Evolutionary conservation across 2,329 filamentous ascomycete species (phyloP).

Genomic region (Clarireedia paspali): DNA sequence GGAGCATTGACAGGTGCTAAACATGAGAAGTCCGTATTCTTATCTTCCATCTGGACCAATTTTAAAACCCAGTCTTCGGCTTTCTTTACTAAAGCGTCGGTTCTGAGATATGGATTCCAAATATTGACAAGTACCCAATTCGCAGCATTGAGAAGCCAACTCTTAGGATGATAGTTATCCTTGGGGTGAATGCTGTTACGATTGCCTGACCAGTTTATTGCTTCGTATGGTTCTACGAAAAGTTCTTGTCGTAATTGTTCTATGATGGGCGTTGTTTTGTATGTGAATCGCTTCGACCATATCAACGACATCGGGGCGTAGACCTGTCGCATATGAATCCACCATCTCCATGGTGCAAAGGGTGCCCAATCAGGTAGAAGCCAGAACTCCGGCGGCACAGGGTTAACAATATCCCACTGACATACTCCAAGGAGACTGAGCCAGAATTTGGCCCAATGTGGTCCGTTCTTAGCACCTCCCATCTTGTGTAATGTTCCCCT

Average conservation of each 20-base stretch:
- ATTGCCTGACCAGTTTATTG: slow-evolving; percentile 69
- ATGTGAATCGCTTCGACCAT: slow-evolving; percentile 75
- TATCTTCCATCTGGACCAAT: slow-evolving; percentile 82
- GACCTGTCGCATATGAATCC: slow-evolving; percentile 98
- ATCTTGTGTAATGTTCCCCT: slow-evolving; percentile 74
- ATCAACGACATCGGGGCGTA: slow-evolving; percentile 87
- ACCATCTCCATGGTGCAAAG: slow-evolving; percentile 88
- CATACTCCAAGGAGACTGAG: slow-evolving; percentile 75
- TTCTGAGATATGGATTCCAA: slow-evolving; percentile 71
- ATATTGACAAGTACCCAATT: slow-evolving; percentile 76
- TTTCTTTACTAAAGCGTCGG: slow-evolving; percentile 54
- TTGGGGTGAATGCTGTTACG: slow-evolving; percentile 71
- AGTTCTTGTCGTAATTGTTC: slow-evolving; percentile 70
- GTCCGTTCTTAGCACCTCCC: slow-evolving; percentile 74
- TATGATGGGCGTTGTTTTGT: slow-evolving; percentile 67
- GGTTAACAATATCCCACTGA: slow-evolving; percentile 90
- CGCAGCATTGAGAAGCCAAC: slow-evolving; percentile 67
- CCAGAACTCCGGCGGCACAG: slow-evolving; percentile 90
- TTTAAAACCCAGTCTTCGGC: slow-evolving; percentile 79
- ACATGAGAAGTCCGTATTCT: slow-evolving; percentile 81
- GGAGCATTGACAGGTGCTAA: slow-evolving; percentile 84
- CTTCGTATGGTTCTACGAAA: slow-evolving; percentile 69
- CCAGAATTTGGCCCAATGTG: slow-evolving; percentile 98
- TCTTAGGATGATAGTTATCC: slow-evolving; percentile 93
- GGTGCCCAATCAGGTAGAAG: slow-evolving; percentile 86